Conservation (phyloP, 2,329 filamentous ascomycete species). For the Rutstroemia sydowiana region DNA sequence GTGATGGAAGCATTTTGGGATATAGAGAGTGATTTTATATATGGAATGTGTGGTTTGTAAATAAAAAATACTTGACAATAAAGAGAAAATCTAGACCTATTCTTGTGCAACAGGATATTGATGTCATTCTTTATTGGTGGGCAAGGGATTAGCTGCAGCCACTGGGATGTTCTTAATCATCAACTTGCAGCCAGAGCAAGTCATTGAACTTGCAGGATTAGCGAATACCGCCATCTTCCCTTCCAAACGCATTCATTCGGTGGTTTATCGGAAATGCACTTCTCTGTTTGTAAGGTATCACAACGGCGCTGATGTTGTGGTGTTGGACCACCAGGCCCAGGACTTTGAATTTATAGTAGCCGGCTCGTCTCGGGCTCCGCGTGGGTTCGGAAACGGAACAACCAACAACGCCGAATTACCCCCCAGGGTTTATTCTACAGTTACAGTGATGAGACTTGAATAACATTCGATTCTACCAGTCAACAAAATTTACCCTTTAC, state of each 20-base stretch:
- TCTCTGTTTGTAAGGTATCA: not conserved
- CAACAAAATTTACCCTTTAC: not conserved
- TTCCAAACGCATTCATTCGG: not conserved
- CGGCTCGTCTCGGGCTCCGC: too few relatives aligned
- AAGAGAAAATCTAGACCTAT: not conserved
- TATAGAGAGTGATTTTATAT: not conserved
- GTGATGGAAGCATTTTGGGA: not conserved
- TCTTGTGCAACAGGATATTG: not conserved
- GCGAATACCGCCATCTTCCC: not conserved
- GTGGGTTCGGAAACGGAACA: not conserved
- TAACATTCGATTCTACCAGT: not conserved
- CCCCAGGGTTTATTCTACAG: not conserved
- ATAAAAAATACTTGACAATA: not conserved
- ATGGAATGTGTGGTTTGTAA: not conserved
- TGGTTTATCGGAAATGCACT: not conserved
- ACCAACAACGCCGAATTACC: not conserved
- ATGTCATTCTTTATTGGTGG: conserved; percentile 2
- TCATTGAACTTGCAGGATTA: not conserved
- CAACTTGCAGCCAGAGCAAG: not conserved
- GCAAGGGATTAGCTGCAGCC: not conserved
- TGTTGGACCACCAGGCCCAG: too few relatives aligned
- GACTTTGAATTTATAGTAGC: too few relatives aligned
- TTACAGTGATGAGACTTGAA: too few relatives aligned
- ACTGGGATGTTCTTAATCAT: conserved; percentile 9
- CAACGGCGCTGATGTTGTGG: not conserved